phyloP scores from a whole-genome alignment of 1,284 basidiomycete genomes.

The Mycena citricolor region DNA sequence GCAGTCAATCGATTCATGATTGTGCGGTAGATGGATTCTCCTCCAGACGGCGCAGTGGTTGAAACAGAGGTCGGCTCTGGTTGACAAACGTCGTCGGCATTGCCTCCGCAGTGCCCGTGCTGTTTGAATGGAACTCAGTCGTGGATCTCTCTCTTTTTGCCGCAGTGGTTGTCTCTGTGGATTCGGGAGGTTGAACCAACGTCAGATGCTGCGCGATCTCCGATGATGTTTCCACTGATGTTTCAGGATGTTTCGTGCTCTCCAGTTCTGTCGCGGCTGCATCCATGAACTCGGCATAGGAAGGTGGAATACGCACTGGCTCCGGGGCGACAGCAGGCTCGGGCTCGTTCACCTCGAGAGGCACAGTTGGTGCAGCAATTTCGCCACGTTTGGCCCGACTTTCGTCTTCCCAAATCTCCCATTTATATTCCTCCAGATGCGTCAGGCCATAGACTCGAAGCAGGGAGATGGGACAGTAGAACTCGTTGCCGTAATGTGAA shows the following conservation, averaged over 20 bases:
- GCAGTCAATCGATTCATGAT: constrained; percentile 91
- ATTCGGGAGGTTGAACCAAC: no score
- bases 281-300: constrained; percentile 17
- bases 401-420: constrained; percentile 77
- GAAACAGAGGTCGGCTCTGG: neutral
- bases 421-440: constrained; percentile 94
- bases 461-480: constrained; percentile 93
- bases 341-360: constrained; percentile 21
- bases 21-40: constrained; percentile 95
- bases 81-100: constrained; percentile 6
- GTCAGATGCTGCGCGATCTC: no score
- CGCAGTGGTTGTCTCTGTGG: no score
- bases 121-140: no score
- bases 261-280: constrained; percentile 6
- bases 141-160: neutral
- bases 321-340: constrained; percentile 11
- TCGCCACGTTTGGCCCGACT: constrained; percentile 47
- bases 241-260: no score
- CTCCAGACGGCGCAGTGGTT: constrained; percentile 37
- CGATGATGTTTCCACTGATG: no score
- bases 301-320: constrained; percentile 12
- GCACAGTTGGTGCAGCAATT: constrained; percentile 2
- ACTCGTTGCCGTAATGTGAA: constrained; percentile 93
- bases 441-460: constrained; percentile 95
- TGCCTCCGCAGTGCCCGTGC: neutral